These are phyloP conservation scores for Ophiostoma tasmaniense DNA, from an alignment of 2,329 filamentous ascomycete genomes.

Conservation along the genomic window DNA sequence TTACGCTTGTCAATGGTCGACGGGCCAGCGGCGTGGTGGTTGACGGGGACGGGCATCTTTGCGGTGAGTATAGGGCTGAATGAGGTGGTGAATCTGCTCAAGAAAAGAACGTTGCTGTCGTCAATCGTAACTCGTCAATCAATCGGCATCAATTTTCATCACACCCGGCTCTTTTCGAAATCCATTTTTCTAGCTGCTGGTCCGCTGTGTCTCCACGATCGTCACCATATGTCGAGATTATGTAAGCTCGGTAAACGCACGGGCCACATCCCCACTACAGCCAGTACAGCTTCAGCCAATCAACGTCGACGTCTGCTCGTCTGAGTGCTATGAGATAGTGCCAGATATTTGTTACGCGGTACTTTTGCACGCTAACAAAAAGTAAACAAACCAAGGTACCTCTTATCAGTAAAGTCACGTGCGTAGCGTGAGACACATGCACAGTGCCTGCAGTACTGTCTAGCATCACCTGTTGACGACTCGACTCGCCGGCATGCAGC, in stretches of 20 bases:
- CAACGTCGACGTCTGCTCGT: not conserved
- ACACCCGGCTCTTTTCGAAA: not conserved
- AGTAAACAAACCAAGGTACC: constrained; percentile 1
- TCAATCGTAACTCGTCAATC: constrained; percentile 1
- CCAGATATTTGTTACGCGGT: not conserved
- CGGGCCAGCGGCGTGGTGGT: constrained; percentile 32
- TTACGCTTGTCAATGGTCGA: constrained; percentile 49
- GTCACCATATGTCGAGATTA: not conserved
- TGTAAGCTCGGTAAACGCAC: not conserved
- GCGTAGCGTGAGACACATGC: not conserved
- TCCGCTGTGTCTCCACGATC: constrained; percentile 1
- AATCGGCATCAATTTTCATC: not conserved
- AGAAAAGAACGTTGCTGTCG: not conserved
- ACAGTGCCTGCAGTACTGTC: constrained; percentile 5
- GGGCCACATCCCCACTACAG: constrained; percentile 3
- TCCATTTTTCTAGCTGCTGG: not conserved
- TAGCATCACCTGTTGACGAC: not conserved
- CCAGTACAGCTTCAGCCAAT: constrained; percentile 11
- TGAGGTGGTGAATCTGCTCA: not conserved
- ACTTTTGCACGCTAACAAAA: constrained; percentile 7
- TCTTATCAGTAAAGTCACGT: not conserved
- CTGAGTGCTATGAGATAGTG: not conserved
- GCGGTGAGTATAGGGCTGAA: not conserved
- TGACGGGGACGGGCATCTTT: constrained; percentile 29
- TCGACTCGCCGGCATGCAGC: not conserved